Conservation (phyloP, 2,329 filamentous ascomycete species). For the Colletotrichum sp. region DNA sequence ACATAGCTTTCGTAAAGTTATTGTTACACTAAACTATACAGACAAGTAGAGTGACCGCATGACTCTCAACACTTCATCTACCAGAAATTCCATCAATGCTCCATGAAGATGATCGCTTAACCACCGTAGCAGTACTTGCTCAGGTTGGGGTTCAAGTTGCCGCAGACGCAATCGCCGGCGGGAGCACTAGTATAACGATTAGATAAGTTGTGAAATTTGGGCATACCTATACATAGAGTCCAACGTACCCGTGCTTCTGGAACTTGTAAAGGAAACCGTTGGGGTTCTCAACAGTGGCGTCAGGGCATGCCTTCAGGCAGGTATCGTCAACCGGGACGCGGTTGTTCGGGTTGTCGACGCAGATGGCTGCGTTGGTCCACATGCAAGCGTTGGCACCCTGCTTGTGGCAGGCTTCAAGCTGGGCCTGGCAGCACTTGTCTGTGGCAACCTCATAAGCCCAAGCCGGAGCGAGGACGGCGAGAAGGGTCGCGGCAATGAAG, state of each 20-base stretch:
- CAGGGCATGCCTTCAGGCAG: not conserved
- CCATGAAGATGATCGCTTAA: not conserved
- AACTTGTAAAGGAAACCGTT: not conserved
- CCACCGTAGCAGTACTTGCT: not conserved
- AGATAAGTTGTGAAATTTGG: not conserved
- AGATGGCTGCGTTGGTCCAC: not conserved
- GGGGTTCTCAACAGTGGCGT: not conserved
- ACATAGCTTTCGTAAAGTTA: not conserved
- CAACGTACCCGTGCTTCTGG: not conserved
- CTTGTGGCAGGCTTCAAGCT: not conserved
- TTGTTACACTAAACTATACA: not conserved
- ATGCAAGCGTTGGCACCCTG: not conserved
- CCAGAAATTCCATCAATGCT: not conserved
- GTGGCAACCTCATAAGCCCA: not conserved
- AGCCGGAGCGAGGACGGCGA: not conserved
- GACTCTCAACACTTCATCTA: not conserved
- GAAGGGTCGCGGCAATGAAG: not conserved
- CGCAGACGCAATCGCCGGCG: not conserved
- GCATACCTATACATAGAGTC: not conserved
- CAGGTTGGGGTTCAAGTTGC: not conserved
- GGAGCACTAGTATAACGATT: not conserved
- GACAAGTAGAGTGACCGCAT: rapidly evolving
- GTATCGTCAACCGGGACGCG: not conserved
- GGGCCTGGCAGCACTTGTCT: not conserved
- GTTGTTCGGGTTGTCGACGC: not conserved